Base-by-base conservation (phyloP, 176 grass and related monocot genomes). In the Tillandsia fasciculata region DNA sequence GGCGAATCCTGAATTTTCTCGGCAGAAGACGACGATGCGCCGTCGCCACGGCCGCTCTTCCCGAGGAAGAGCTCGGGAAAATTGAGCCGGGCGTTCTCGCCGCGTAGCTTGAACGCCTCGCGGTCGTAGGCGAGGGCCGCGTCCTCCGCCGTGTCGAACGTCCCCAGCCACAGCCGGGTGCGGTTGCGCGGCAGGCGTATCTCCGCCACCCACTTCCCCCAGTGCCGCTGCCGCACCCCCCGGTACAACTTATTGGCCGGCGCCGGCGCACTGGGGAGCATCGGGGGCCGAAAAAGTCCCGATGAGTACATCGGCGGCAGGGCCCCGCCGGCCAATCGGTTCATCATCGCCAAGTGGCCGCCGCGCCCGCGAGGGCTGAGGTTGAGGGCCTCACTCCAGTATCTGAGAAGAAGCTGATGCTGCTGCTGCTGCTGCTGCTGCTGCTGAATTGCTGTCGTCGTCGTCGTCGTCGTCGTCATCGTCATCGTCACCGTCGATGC, bases 171-270 rank as follows among this genome's bases (percentile, higher is more conserved):
- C 9, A 92, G 87, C 8, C 94, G 74, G 11, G 84, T 90, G 70
- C 94, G 94, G 84, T 93, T 86, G 10, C 81, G 84, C 12, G 94
- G 94, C 47, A 99, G 80, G 72, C 94, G 94, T 63, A 99, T 99
- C 86, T 99, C 89, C 48, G 94, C 89, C 65, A 99, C 94, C 94
- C 94, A 99, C 75, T 93, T 99, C 11, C 94, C 94, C 94, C 94
- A 99, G 84, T 99, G 94, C 2, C 94, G 76, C 83, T 99, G 94
- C 68, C 94, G 71, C 69, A 99, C 94, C 24, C 94, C 94, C 15
- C 94, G 89, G 75, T 93, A 99, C 47, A 99, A 79, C 79, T 99
- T 93, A 3, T 86, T 64, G 3, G 79, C 86, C 0, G 66, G 53
- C 0, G 80, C 73, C 48, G 77, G 33, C 7, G 64, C 67, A 5